phyloP scores from a whole-genome alignment of 345 rosid genomes.

The Noccaea caerulescens region DNA sequence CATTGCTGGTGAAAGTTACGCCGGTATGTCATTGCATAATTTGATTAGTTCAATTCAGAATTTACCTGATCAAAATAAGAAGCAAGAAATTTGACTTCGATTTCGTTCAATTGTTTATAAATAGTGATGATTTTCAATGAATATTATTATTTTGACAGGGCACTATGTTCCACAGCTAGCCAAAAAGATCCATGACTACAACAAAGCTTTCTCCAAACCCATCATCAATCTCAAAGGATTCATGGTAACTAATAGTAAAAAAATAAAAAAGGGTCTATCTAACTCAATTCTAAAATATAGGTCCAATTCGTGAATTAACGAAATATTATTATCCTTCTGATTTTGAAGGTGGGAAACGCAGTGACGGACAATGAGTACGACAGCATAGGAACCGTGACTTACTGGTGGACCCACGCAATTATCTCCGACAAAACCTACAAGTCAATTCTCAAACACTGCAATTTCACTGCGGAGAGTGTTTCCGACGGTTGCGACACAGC shows the following conservation, averaged over 20 bases:
- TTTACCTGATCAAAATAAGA: not conserved
- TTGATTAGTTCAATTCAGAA: not conserved
- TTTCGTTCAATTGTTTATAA: no score
- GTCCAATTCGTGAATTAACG: not conserved
- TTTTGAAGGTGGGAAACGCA: slow-evolving; percentile 78
- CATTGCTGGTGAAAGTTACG: slow-evolving; percentile 93
- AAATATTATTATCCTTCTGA: not conserved
- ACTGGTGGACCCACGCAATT: slow-evolving; percentile 93
- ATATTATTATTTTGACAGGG: slow-evolving; percentile 48
- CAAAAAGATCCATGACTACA: slow-evolving; percentile 70
- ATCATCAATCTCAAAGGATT: slow-evolving; percentile 84
- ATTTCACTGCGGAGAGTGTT: slow-evolving; percentile 57
- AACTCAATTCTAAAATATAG: not conserved
- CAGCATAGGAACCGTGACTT: slow-evolving; percentile 74
- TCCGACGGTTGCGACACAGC: slow-evolving; percentile 60
- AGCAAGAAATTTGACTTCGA: not conserved
- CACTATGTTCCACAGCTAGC: slow-evolving; percentile 96
- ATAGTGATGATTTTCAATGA: not conserved
- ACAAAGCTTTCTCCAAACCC: slow-evolving; percentile 54
- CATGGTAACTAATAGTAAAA: slow-evolving; percentile 56
- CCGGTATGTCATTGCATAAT: slow-evolving; percentile 51
- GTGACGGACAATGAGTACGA: slow-evolving; percentile 80
- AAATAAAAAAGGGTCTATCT: slow-evolving; percentile 8
- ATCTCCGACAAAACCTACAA: slow-evolving; percentile 77
- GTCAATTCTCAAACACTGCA: slow-evolving; percentile 64